phyloP scores from a whole-genome alignment of 108 stramenopile species.

The Skeletonema menzelii region DNA sequence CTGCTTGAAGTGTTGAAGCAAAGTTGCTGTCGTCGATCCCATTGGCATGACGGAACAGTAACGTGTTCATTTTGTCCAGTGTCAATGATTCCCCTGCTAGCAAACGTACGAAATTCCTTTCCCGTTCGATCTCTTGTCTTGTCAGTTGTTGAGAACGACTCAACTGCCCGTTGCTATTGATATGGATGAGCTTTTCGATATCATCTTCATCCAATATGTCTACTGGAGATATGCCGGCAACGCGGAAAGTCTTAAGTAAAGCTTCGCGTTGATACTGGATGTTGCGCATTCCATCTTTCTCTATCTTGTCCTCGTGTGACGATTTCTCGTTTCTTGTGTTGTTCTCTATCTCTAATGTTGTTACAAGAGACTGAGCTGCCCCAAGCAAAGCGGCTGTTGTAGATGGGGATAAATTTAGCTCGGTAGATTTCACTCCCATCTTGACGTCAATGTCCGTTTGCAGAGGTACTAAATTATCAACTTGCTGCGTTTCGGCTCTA shows the following conservation, averaged over 20 bases:
- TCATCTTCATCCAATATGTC: constrained; percentile 24
- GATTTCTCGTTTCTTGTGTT: constrained; percentile 3
- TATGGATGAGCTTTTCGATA: constrained; percentile 11
- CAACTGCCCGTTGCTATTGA: not conserved
- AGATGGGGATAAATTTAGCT: constrained; percentile 29
- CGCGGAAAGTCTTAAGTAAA: constrained; percentile 14
- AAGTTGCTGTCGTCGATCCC: constrained; percentile 36
- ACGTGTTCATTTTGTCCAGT: constrained; percentile 20
- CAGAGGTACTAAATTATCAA: not conserved
- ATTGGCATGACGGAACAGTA: constrained; percentile 28
- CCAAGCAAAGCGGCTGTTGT: constrained; percentile 6
- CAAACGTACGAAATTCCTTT: constrained; percentile 15
- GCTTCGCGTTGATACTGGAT: constrained; percentile 24
- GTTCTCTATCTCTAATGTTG: constrained; percentile 1
- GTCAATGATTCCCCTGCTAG: constrained; percentile 7
- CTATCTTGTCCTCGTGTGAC: constrained; percentile 1
- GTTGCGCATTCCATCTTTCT: constrained; percentile 1
- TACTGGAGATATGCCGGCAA: constrained; percentile 20
- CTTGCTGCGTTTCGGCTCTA: not conserved
- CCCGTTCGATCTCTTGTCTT: constrained; percentile 22
- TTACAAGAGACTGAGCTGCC: not conserved
- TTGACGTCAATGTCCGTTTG: not conserved
- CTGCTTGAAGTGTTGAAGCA: constrained; percentile 9
- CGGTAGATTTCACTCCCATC: constrained; percentile 6
- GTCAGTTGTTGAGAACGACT: constrained; percentile 23